Percentiles rank a stretch among this genome's conserved stretches.
These are phyloP conservation scores for Trypanosoma platydactyli DNA, from an alignment of 208 protist genomes.

Conservation along the genomic window DNA sequence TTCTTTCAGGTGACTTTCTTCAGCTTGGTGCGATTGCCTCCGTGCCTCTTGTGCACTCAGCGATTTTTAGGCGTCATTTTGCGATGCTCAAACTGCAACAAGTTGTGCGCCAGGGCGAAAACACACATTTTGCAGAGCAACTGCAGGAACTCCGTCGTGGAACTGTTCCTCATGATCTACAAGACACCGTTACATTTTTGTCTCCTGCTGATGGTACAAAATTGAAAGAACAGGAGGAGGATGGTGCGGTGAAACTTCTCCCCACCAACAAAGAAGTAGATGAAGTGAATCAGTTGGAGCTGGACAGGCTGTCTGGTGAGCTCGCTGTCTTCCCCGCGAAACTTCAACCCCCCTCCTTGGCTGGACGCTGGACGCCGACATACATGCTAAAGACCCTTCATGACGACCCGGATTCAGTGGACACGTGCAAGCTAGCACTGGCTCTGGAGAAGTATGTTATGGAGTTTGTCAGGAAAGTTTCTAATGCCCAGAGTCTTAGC, in stretches of 20 bases:
- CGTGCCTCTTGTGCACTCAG: slow-evolving; percentile 57
- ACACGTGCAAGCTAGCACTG: slow-evolving; percentile 16
- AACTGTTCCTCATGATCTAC: slow-evolving; percentile 54
- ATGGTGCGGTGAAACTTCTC: slow-evolving; percentile 73
- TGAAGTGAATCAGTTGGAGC: slow-evolving; percentile 57
- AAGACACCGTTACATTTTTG: slow-evolving; percentile 60
- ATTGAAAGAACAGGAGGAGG: slow-evolving; percentile 1
- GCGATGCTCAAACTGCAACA: slow-evolving; percentile 76
- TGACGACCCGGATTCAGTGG: slow-evolving; percentile 13
- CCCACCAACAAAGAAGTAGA: slow-evolving; percentile 80
- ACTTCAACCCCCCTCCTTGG: slow-evolving; percentile 50
- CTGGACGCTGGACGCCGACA: slow-evolving; percentile 68
- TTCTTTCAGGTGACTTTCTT: slow-evolving; percentile 92
- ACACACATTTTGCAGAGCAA: slow-evolving; percentile 57
- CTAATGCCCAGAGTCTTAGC: slow-evolving; percentile 18
- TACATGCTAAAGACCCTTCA: slow-evolving; percentile 54
- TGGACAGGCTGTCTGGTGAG: slow-evolving; percentile 67
- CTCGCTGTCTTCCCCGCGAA: slow-evolving; percentile 50
- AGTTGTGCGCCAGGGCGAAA: slow-evolving; percentile 54
- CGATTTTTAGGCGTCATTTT: slow-evolving; percentile 78
- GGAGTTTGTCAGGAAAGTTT: slow-evolving; percentile 30
- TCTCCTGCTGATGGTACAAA: slow-evolving; percentile 19
- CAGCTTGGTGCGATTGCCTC: slow-evolving; percentile 82
- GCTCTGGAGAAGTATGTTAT: slow-evolving; percentile 38
- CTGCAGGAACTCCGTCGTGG: slow-evolving; percentile 77